phyloP scores from a whole-genome alignment of 1,139 yeast species.

The Suhomyces choctaworum region DNA sequence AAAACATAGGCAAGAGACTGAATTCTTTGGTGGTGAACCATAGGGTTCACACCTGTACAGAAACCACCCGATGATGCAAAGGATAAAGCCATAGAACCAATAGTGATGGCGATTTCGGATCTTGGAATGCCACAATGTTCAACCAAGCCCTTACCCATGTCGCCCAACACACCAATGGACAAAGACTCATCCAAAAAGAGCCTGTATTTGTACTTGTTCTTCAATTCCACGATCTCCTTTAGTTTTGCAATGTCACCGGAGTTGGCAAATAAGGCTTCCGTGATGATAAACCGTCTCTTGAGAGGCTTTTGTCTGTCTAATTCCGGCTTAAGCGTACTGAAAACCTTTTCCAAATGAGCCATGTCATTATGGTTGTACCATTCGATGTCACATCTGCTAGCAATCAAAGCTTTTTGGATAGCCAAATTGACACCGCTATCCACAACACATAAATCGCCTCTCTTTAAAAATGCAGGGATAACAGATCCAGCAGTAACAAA shows the following conservation, averaged over 20 bases:
- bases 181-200: conserved; percentile 83
- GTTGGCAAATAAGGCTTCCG: conserved; percentile 85
- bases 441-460: conserved; percentile 91
- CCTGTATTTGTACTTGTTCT: conserved; percentile 79
- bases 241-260: conserved; percentile 81
- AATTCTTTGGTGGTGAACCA: conserved; percentile 91
- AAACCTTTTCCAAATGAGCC: conserved; percentile 72
- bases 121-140: conserved; percentile 71
- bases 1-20: conserved; percentile 89
- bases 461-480: conserved; percentile 90
- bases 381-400: conserved; percentile 82
- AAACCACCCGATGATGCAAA: conserved; percentile 95
- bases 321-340: conserved; percentile 62
- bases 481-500: conserved; percentile 91
- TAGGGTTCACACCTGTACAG: conserved; percentile 80
- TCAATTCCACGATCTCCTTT: conserved; percentile 68
- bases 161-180: conserved; percentile 85
- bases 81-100: conserved; percentile 82
- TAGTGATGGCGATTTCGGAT: conserved; percentile 73
- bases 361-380: conserved; percentile 88
- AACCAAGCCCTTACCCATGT: conserved; percentile 79
- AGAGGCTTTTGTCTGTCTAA: conserved; percentile 68
- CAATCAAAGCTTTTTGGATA: conserved; percentile 82
- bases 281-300: conserved; percentile 83
- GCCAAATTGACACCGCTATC: conserved; percentile 79